Percentiles rank a stretch among this genome's conserved stretches.
Evolutionary conservation across 306 rosid genomes (phyloP).

Genomic region (Lathyrus oleraceus): DNA sequence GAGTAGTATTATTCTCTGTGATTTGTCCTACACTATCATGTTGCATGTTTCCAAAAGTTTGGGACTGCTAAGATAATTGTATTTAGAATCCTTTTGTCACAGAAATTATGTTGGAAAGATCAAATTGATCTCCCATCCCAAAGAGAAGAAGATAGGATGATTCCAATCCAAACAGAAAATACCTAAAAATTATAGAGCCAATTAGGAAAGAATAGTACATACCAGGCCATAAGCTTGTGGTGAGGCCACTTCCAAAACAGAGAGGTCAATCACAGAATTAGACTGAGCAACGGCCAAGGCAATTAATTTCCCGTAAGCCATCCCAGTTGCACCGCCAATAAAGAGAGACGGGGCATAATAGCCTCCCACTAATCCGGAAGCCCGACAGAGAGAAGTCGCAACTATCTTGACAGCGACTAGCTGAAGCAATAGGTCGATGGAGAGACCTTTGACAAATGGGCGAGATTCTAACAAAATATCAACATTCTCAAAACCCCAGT

Average conservation of each 20-base stretch:
- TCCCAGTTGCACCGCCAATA: constrained; percentile 93
- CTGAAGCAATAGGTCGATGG: constrained; percentile 79
- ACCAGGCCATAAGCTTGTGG: constrained; percentile 99
- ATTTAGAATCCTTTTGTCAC: background rate
- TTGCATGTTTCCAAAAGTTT: too few relatives aligned
- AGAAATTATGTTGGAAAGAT: constrained; percentile 29
- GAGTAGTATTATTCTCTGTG: too few relatives aligned
- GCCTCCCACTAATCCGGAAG: constrained; percentile 95
- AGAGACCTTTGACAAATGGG: constrained; percentile 73
- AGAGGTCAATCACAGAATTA: constrained; percentile 54
- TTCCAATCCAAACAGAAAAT: constrained; percentile 18
- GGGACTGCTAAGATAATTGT: too few relatives aligned
- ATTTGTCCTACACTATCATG: too few relatives aligned
- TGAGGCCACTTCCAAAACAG: constrained; percentile 87
- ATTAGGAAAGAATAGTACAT: constrained; percentile 50
- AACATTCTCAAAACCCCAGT: constrained; percentile 95
- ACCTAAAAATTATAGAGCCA: constrained; percentile 17
- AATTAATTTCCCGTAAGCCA: constrained; percentile 85
- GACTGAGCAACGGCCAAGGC: constrained; percentile 61
- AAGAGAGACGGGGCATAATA: constrained; percentile 95
- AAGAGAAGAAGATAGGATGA: constrained; percentile 22
- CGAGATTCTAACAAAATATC: constrained; percentile 88
- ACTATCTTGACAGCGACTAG: constrained; percentile 75
- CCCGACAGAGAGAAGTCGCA: constrained; percentile 86
- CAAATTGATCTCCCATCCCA: constrained; percentile 10